These are phyloP conservation scores for Xylaria arbuscula DNA, from an alignment of 2,329 filamentous ascomycete genomes.

Conservation along the genomic window DNA sequence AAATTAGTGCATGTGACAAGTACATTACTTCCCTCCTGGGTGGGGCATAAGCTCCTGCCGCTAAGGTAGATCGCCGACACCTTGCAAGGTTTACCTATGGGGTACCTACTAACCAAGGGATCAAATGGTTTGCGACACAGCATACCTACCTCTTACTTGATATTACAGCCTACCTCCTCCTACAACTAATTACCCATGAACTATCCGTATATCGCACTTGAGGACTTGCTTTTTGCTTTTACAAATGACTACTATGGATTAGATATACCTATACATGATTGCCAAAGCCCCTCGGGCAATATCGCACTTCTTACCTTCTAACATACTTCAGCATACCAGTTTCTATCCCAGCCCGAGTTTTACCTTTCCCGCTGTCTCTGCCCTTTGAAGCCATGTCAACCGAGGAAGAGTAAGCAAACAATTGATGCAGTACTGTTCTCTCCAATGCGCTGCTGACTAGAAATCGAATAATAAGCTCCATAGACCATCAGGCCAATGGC, in stretches of 20 bases:
- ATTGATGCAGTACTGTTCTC: conserved; percentile 10
- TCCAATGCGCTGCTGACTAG: conserved; percentile 26
- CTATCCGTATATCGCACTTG: background rate
- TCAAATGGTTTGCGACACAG: background rate
- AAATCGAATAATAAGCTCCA: conserved; percentile 33
- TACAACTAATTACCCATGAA: conserved; percentile 4
- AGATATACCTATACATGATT: conserved; percentile 12
- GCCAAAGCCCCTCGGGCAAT: conserved; percentile 6
- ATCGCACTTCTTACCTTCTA: conserved; percentile 27
- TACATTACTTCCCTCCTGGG: background rate
- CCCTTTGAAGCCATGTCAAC: conserved; percentile 38
- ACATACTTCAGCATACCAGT: conserved; percentile 34
- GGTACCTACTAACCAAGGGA: too few species aligned
- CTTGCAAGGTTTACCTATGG: too few species aligned
- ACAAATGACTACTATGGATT: conserved; percentile 19
- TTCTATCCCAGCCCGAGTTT: conserved; percentile 10
- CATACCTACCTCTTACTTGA: background rate
- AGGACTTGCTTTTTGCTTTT: conserved; percentile 9
- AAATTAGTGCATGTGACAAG: background rate
- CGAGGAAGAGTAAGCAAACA: conserved; percentile 40
- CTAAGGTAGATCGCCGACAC: background rate
- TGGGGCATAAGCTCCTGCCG: background rate
- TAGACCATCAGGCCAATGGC: conserved; percentile 35
- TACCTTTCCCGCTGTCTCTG: conserved; percentile 2
- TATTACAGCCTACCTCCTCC: background rate